These are phyloP conservation scores for Maudiozyma serrabonitensis DNA, from an alignment of 805 yeast genomes.

Conservation along the genomic window DNA sequence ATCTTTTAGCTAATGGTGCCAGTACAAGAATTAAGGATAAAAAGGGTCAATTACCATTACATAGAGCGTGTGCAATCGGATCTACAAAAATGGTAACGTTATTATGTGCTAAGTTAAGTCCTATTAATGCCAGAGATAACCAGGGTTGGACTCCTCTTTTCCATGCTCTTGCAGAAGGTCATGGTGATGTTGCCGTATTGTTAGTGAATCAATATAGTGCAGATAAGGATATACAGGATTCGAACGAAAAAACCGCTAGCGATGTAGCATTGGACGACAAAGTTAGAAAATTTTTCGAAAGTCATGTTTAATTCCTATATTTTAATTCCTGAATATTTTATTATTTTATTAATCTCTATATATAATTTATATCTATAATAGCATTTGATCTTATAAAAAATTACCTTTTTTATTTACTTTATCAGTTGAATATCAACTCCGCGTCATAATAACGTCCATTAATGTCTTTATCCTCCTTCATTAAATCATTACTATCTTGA, in stretches of 20 bases:
- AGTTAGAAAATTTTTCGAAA: constrained; percentile 33
- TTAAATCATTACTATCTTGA: constrained; percentile 15
- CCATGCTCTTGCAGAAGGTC: constrained; percentile 87
- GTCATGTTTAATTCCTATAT: constrained; percentile 6
- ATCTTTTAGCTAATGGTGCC: constrained; percentile 49
- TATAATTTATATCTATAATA: constrained; percentile 3
- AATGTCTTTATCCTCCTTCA: constrained; percentile 10
- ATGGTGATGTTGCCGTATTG: constrained; percentile 60
- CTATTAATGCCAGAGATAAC: constrained; percentile 57
- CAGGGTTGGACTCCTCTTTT: constrained; percentile 82
- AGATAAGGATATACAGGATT: constrained; percentile 36
- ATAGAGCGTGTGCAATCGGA: constrained; percentile 78
- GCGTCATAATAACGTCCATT: constrained; percentile 19
- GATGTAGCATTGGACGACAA: constrained; percentile 49
- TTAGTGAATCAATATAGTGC: constrained; percentile 58
- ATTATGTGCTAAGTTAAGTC: constrained; percentile 45
- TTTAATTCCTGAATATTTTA: background rate
- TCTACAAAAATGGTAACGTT: constrained; percentile 45
- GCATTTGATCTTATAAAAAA: background rate
- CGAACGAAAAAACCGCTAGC: constrained; percentile 45
- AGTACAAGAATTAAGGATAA: constrained; percentile 59
- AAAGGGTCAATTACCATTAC: constrained; percentile 57
- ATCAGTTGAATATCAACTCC: constrained; percentile 14
- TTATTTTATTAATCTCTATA: background rate
- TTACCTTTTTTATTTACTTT: background rate